Percentiles rank a stretch among this genome's conserved stretches.
Conservation (phyloP, 1,284 basidiomycete genomes). For the Ustilago crameri region DNA sequence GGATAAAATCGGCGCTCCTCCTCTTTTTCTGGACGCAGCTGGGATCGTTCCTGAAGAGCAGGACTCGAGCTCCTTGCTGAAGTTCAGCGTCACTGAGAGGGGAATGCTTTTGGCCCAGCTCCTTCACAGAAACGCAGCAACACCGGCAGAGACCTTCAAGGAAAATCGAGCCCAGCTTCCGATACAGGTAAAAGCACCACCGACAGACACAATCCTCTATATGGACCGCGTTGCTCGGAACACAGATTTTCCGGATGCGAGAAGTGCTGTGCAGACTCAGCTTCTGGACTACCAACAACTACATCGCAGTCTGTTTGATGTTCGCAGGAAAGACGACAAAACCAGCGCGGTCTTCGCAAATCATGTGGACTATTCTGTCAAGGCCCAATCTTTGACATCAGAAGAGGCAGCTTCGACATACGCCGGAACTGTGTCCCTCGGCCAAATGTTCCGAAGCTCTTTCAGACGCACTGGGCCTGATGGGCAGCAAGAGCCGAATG, state of each 20-base stretch:
- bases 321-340: background rate
- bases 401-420: conserved; percentile 5
- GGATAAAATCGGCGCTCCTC: conserved; percentile 3
- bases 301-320: conserved; percentile 9
- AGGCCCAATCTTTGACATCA: background rate
- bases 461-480: background rate
- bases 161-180: no score
- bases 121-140: background rate
- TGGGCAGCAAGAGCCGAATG: background rate
- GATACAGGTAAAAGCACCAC: conserved; percentile 7
- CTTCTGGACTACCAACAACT: conserved; percentile 10
- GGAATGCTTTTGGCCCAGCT: conserved; percentile 13
- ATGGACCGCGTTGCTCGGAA: background rate
- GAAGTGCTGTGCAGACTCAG: conserved; percentile 19
- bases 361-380: background rate
- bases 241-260: background rate
- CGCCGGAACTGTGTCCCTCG: conserved; percentile 15
- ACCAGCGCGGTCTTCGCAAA: background rate
- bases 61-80: conserved; percentile 1
- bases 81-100: conserved; percentile 7
- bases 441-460: conserved; percentile 7
- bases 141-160: background rate
- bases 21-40: conserved; percentile 2
- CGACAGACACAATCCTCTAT: conserved; percentile 11
- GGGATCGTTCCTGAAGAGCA: conserved; percentile 1